Evolutionary conservation across 805 yeast genomes (phyloP).

Genomic region (Yarrowia yakushimensis): DNA sequence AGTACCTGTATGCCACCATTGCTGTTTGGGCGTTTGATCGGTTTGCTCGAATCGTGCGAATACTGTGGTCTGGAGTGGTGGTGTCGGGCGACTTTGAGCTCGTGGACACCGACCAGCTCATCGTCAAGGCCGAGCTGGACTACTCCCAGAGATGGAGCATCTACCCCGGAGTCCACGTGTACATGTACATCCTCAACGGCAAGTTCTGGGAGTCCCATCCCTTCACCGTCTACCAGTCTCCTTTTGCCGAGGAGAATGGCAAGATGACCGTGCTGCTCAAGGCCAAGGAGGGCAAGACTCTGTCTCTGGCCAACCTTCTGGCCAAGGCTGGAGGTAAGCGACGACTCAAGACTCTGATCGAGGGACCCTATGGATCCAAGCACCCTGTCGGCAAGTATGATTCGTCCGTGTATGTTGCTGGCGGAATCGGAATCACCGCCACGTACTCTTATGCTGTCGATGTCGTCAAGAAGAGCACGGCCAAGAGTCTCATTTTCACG

Average conservation of each 20-base stretch:
- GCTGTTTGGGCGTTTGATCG: constrained; percentile 74
- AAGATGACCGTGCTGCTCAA: constrained; percentile 17
- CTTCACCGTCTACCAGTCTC: constrained; percentile 45
- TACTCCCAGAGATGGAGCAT: constrained; percentile 41
- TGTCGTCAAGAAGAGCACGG: constrained; percentile 34
- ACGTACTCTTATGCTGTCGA: constrained; percentile 46
- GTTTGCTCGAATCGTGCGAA: constrained; percentile 51
- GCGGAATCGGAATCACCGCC: constrained; percentile 74
- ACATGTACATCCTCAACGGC: constrained; percentile 53
- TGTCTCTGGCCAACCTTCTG: background rate
- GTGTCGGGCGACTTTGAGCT: constrained; percentile 24
- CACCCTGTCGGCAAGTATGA: constrained; percentile 50
- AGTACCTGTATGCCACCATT: constrained; percentile 51
- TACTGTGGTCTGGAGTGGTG: constrained; percentile 54
- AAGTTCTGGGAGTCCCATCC: constrained; percentile 74
- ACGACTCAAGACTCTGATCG: constrained; percentile 36
- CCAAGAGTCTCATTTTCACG: constrained; percentile 44
- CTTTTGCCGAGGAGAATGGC: background rate
- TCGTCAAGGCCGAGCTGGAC: constrained; percentile 7
- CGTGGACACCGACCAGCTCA: constrained; percentile 2
- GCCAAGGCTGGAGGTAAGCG: background rate
- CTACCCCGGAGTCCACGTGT: constrained; percentile 57
- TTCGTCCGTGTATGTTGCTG: constrained; percentile 59
- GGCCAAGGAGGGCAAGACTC: constrained; percentile 19
- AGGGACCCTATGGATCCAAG: constrained; percentile 68